Evolutionary conservation across 148 eudicot species (phyloP), one percentile per base, ranked within the genome.

Genomic region (Amaranthus cruentus): DNA sequence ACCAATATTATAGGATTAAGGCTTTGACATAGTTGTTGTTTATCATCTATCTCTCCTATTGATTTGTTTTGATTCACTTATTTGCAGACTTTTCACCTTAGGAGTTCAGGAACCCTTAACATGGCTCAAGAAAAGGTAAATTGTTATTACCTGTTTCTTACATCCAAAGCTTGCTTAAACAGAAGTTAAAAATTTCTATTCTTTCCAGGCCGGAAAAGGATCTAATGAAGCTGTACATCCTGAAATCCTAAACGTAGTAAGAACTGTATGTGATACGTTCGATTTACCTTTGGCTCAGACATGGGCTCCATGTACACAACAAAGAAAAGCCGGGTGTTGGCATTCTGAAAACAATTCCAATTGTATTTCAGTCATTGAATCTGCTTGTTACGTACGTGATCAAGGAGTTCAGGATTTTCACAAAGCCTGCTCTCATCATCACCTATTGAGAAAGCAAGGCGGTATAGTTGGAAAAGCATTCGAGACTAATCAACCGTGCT

Each of bases 391-490:
- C 69, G 83, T 91, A 46, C 86, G 71, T 9, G 88, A 90, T 77
- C 84, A 67, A 74, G 70, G 75, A 66, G 93, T 91, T 68, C 52
- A 77, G 10, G 89, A 80, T 62, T 93, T 93, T 70, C 93, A 86
- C 38, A 85, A 83, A 77, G 98, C 98, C 21, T 93, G 98, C 75
- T 85, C 89, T 18, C 87, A 88, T 78, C 88, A 90, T 62, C 91
- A 88, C 77, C 79, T 93, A 59, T 75, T 84, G 50, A 75, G 69
- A 79, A 88, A 86, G 15, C 93, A 80, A 73, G 98, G 98, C 13
- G 83, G 82, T 7, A 80, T 87, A 65, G 91, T 82, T 55, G 98
- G 98, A 21, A 80, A 83, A 83, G 90, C 98, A 62, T 86, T 93
- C 64, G 78, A 73, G 70, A 90, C 85, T 6, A 85, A 86, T 77